Evolutionary conservation across 2,329 filamentous ascomycete species (phyloP).

Genomic region (Penicillium sp.): DNA sequence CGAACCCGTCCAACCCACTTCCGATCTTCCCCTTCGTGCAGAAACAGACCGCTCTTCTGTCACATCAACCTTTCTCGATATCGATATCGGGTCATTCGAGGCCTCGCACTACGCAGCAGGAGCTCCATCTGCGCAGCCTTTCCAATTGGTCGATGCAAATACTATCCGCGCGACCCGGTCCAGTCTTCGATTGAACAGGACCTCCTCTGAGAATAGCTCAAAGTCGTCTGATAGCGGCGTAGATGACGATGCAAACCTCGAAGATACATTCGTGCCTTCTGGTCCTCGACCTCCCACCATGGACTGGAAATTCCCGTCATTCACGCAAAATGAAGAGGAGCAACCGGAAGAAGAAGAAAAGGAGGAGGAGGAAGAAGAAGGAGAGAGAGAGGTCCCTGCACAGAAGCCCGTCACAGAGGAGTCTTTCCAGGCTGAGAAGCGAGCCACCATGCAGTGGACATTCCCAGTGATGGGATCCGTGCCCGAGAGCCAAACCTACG

Average conservation of each 20-base stretch:
- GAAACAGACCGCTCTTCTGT: slow-evolving; percentile 49
- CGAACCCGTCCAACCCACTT: slow-evolving; percentile 43
- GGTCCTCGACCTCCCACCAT: slow-evolving; percentile 46
- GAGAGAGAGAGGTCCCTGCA: slow-evolving; percentile 1
- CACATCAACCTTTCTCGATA: slow-evolving; percentile 52
- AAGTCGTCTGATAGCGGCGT: slow-evolving; percentile 32
- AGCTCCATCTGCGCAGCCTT: slow-evolving; percentile 50
- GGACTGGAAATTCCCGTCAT: slow-evolving; percentile 48
- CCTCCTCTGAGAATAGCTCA: slow-evolving; percentile 37
- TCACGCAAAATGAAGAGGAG: slow-evolving; percentile 26
- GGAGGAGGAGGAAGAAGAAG: background rate
- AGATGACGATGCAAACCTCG: slow-evolving; percentile 25
- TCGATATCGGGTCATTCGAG: slow-evolving; percentile 56
- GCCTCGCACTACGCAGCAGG: slow-evolving; percentile 52
- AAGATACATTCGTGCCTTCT: slow-evolving; percentile 32
- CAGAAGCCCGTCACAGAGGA: slow-evolving; percentile 19
- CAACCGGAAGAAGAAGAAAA: slow-evolving; percentile 2
- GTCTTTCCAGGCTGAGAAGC: slow-evolving; percentile 31
- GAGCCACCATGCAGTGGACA: slow-evolving; percentile 54
- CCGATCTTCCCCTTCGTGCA: slow-evolving; percentile 54
- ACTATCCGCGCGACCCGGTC: slow-evolving; percentile 57
- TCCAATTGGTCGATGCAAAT: slow-evolving; percentile 52
- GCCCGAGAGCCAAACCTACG: slow-evolving; percentile 9
- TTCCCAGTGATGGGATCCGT: slow-evolving; percentile 47
- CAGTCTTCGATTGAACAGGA: slow-evolving; percentile 45